These are phyloP conservation scores for Syzygium aromaticum DNA, from an alignment of 345 rosid genomes.

Conservation along the genomic window DNA sequence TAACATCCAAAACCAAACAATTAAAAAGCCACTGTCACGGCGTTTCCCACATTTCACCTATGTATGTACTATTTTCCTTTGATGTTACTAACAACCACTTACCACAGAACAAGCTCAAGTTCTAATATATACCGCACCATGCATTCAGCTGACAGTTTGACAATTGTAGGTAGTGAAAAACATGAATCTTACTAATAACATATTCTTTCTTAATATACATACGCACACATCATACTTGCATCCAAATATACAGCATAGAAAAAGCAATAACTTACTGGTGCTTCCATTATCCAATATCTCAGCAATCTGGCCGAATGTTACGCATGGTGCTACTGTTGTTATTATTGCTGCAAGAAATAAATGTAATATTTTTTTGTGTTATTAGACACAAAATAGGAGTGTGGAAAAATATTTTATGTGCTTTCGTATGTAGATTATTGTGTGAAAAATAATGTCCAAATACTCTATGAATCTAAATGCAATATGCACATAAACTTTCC, in stretches of 20 bases:
- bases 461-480: not conserved
- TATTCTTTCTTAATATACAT: not conserved
- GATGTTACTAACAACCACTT: not conserved
- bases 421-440: not conserved
- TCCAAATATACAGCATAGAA: not conserved
- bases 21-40: not conserved
- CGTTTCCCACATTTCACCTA: not conserved
- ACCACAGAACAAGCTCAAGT: not conserved
- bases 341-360: not conserved
- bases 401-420: not conserved
- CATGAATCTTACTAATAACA: too few relatives aligned
- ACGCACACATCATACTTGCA: too few relatives aligned
- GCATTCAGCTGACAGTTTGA: not conserved
- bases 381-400: not conserved
- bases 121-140: too few relatives aligned
- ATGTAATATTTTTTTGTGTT: not conserved
- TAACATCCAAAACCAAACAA: not conserved
- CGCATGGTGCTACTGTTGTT: not conserved
- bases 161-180: not conserved
- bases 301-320: constrained; percentile 5
- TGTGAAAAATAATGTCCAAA: not conserved
- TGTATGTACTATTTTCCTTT: not conserved
- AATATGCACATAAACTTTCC: not conserved
- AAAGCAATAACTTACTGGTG: not conserved
- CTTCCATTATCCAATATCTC: constrained; percentile 3